Evolutionary conservation across 2,329 filamentous ascomycete genomes (phyloP), one percentile per base, ranked within the genome.

Genomic region (Colletotrichum incanum): DNA sequence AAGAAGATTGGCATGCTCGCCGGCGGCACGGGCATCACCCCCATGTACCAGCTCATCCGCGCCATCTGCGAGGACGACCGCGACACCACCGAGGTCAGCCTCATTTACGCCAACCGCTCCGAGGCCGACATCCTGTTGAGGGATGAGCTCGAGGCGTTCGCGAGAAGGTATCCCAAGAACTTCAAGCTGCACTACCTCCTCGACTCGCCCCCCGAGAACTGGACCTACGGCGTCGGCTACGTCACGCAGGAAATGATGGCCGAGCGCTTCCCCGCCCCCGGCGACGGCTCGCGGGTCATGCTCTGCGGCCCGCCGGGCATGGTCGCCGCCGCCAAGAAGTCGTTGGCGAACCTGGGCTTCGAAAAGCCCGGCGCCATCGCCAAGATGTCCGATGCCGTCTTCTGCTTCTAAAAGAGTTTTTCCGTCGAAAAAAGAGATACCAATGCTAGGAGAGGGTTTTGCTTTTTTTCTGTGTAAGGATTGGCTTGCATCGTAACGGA

Each of bases 231-330:
- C 2, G 80, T 75, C 0, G 90, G 89, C 0, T 88, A 83, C 67
- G 85, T 91, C 1, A 90, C 84, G 0, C 81, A 82, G 54, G 84
- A 87, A 0, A 76, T 90, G 45, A 85, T 92, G 76, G 76, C 66
- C 61, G 82, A 88, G 71, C 82, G 77, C 43, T 80, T 92, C 59
- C 88, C 89, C 1, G 74, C 76, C 0, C 79, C 88, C 0, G 81
- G 79, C 0, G 55, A 76, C 0, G 86, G 88, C 18, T 83, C 84
- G 2, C 91, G 89, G 77, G 77, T 90, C 9, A 81, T 91, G 82
- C 79, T 92, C 1, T 92, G 90, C 74, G 90, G 90, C 0, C 90
- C 90, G 0, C 90, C 90, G 0, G 86, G 85, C 0, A 89, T 92
- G 88, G 81, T 92, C 2, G 86, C 86, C 55, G 88, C 87, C 0